phyloP scores from a whole-genome alignment of 768 basidiomycete genomes.

The Xerocomellus amylosporus region DNA sequence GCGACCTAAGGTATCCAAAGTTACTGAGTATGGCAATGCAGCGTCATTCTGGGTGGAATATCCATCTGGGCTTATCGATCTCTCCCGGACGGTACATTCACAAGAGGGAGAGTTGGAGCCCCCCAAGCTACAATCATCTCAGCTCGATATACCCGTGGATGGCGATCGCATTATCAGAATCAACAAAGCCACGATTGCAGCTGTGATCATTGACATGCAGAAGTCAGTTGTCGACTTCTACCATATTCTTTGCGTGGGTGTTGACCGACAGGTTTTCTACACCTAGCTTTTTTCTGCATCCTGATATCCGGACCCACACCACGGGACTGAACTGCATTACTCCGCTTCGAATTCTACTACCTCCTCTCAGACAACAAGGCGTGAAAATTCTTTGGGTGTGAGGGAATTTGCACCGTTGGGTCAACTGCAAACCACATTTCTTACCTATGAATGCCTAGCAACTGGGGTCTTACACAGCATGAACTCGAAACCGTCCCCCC shows the following conservation, averaged over 20 bases:
- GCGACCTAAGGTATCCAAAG: conserved; percentile 42
- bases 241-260: not conserved
- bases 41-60: conserved; percentile 68
- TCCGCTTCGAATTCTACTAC: conserved; percentile 48
- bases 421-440: not conserved
- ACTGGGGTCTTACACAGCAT: conserved; percentile 69
- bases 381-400: conserved; percentile 67
- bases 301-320: conserved; percentile 52
- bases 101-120: conserved; percentile 27
- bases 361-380: conserved; percentile 46
- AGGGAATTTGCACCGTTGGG: conserved; percentile 18
- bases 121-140: conserved; percentile 33
- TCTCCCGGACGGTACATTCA: conserved; percentile 51
- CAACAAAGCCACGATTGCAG: conserved; percentile 47
- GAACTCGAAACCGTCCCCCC: conserved; percentile 63
- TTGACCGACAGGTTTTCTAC: not conserved
- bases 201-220: conserved; percentile 73
- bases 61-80: conserved; percentile 59
- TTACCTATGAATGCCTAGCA: conserved; percentile 37
- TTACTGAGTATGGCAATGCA: conserved; percentile 54
- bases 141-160: conserved; percentile 55
- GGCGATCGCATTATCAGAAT: conserved; percentile 51
- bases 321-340: conserved; percentile 57
- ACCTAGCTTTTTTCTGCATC: conserved; percentile 61
- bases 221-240: conserved; percentile 45